Base-by-base conservation (phyloP, 2,329 filamentous ascomycete genomes). In the Calonectria multiphialidica region DNA sequence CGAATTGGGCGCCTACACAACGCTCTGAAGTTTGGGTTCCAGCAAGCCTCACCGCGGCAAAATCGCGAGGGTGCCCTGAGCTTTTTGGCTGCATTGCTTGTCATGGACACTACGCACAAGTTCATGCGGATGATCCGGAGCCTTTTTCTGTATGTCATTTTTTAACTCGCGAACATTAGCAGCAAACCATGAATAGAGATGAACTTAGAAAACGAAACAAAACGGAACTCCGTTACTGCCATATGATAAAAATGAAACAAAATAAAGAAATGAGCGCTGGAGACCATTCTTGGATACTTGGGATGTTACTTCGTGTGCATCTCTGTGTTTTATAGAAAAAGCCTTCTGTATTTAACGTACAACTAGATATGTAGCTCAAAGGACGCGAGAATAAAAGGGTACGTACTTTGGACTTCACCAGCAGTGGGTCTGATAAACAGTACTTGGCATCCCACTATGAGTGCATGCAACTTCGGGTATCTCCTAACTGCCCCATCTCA, bases 401-500 rank as follows among this genome's bases (percentile, higher is more conserved):
- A 57, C 53, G 53, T 57, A 57, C 53, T 35, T 23, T 57, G n/a
- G 30, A n/a, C 30, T 57, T 40, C 33, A 37, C 45, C 40, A 1
- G 13, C 28, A 40, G 63, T 71, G 68, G 63, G 23, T 42, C 55
- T 44, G 55, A 45, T 71, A 57, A 6, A 4, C 16, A 40, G 21
- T 57, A 71, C 68, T 9, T 21, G 2, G 0, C 2, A 9, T 5
- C 3, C 1, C 18, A 16, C 25, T 6, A 16, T 12, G 8, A 12
- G 5, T 2, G 7, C 5, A n/a, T 7, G 9, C 7, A 18, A 4
- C 2, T 6, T 2, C 2, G 18, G 28, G 68, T 71, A 44, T 57
- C 37, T 40, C 37, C 57, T 77, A 76, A 55, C 70, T 55, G 37
- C 40, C 44, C 59, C 40, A 28, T 55, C 47, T 35, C 37, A n/a